phyloP scores from a whole-genome alignment of 768 basidiomycete species.

The Mycena rebaudengoi region DNA sequence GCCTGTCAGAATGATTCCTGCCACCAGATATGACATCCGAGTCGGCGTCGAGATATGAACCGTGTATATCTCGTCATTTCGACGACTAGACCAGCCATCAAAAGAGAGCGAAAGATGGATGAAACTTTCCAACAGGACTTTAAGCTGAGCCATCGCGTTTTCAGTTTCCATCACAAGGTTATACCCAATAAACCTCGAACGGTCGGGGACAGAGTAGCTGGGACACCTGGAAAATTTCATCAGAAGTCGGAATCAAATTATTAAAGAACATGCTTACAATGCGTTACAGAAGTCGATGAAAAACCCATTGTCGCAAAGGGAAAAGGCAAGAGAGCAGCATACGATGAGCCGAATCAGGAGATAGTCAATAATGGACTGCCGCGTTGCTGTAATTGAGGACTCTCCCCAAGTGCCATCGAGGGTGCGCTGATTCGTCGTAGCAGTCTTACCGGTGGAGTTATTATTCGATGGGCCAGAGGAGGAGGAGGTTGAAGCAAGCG shows the following conservation, averaged over 20 bases:
- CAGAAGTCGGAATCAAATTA: background rate
- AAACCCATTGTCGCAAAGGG: background rate
- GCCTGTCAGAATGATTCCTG: too few relatives aligned
- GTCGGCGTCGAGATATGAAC: background rate
- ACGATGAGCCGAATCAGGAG: background rate
- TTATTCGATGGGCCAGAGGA: background rate
- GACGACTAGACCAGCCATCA: background rate
- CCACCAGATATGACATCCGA: background rate
- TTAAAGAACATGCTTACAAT: background rate
- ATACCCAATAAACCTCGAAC: background rate
- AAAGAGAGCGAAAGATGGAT: background rate
- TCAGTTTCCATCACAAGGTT: background rate
- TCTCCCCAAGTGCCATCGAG: background rate
- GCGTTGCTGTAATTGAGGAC: too few relatives aligned
- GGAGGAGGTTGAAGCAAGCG: background rate
- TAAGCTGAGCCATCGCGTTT: background rate
- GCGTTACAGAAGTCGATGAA: background rate
- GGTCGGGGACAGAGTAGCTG: too few relatives aligned
- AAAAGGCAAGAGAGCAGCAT: background rate
- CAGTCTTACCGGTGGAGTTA: background rate
- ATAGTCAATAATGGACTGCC: background rate
- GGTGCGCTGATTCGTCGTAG: background rate
- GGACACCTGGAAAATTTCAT: background rate
- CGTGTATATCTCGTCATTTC: background rate
- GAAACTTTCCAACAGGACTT: background rate